These are phyloP conservation scores for Boletus insuetus DNA, from an alignment of 768 basidiomycete genomes.

Conservation along the genomic window DNA sequence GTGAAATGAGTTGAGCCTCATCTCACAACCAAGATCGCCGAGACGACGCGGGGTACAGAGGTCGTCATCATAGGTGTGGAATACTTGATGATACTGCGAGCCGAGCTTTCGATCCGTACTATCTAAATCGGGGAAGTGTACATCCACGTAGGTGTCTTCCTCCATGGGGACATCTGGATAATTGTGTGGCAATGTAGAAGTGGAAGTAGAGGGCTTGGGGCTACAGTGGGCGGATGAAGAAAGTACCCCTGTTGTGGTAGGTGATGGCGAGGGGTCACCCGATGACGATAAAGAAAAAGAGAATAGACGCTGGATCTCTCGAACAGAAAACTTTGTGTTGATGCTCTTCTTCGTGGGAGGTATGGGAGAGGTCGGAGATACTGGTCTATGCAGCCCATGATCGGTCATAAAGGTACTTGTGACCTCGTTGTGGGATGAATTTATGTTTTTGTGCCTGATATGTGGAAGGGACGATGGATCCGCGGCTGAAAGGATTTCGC, in stretches of 20 bases:
- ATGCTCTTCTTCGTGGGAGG: conserved; percentile 29
- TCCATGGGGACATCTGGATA: conserved; percentile 19
- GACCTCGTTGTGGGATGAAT: conserved; percentile 18
- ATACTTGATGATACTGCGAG: conserved; percentile 1
- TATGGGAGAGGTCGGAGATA: conserved; percentile 36
- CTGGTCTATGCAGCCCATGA: conserved; percentile 20
- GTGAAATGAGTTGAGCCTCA: conserved; percentile 69
- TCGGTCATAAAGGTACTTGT: conserved; percentile 8
- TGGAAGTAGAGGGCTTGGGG: conserved; percentile 9
- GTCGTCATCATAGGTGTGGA: conserved; percentile 1
- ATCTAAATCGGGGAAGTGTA: conserved; percentile 19
- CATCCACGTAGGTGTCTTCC: conserved; percentile 14
- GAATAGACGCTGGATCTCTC: conserved; percentile 36
- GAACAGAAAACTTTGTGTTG: conserved; percentile 34
- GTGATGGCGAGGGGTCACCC: conserved; percentile 1
- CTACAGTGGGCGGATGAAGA: not conserved
- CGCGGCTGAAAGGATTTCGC: not conserved
- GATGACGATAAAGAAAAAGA: conserved; percentile 25
- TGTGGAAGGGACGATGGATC: conserved; percentile 11
- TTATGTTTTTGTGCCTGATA: conserved; percentile 25
- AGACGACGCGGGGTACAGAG: conserved; percentile 11
- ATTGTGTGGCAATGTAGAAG: conserved; percentile 11
- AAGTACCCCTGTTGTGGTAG: conserved; percentile 1
- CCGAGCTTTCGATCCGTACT: conserved; percentile 16
- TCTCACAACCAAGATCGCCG: conserved; percentile 53